Evolutionary conservation across 139 green algal species (phyloP).

Genomic region (Coelastrella sp.): DNA sequence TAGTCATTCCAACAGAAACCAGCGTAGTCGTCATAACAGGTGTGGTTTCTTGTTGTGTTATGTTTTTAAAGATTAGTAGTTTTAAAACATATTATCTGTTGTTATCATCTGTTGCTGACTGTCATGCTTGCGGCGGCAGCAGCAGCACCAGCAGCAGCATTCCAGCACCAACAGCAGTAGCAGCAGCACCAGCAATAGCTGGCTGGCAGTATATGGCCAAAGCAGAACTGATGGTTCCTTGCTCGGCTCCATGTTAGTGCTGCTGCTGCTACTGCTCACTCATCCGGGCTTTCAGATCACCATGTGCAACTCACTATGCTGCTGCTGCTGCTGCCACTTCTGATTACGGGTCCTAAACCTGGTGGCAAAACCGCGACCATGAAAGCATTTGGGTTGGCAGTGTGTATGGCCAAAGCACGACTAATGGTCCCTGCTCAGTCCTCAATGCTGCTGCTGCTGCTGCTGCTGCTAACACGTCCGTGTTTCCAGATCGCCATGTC

Average conservation of each 20-base stretch:
- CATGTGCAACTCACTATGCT: not conserved
- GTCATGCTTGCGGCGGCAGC: too few species aligned
- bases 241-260: too few species aligned
- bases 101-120: too few species aligned
- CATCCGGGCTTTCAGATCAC: too few species aligned
- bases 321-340: not conserved
- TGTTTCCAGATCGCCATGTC: too few species aligned
- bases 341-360: slow-evolving; percentile 86
- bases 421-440: slow-evolving; percentile 82
- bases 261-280: too few species aligned
- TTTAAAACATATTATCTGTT: too few species aligned
- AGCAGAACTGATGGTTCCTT: slow-evolving; percentile 87
- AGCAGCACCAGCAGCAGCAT: slow-evolving; percentile 24
- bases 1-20: slow-evolving; percentile 65
- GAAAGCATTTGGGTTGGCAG: slow-evolving; percentile 85
- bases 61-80: too few species aligned
- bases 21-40: slow-evolving; percentile 64
- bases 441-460: too few species aligned
- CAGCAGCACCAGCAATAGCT: slow-evolving; percentile 97
- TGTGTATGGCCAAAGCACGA: slow-evolving; percentile 84
- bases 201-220: slow-evolving; percentile 85
- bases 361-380: slow-evolving; percentile 96
- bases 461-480: not conserved
- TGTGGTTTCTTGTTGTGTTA: too few species aligned
- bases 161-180: slow-evolving; percentile 90